Conservation (phyloP, 2,329 filamentous ascomycete genomes). For the Aspergillus unguis region DNA sequence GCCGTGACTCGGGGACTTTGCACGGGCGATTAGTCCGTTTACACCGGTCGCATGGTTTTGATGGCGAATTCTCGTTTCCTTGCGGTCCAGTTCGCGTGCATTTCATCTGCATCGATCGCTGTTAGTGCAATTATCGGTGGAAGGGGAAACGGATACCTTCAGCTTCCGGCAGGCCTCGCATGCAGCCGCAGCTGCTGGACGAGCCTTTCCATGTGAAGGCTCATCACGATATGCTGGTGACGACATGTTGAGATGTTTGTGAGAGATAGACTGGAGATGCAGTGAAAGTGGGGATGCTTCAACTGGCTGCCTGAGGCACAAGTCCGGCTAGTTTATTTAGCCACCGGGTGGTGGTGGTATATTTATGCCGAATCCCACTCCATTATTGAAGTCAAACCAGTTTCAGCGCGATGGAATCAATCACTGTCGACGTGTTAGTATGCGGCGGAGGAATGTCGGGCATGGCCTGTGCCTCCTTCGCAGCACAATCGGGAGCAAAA, state of each 20-base stretch:
- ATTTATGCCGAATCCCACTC: neutral
- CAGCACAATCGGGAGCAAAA: conserved; percentile 23
- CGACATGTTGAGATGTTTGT: neutral
- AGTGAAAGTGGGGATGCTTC: neutral
- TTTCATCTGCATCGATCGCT: conserved; percentile 20
- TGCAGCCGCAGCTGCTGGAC: conserved; percentile 11
- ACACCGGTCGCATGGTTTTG: conserved; percentile 25
- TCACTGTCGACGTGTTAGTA: conserved; percentile 25
- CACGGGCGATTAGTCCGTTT: conserved; percentile 23
- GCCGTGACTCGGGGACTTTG: conserved; percentile 23
- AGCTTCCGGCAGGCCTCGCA: conserved; percentile 26
- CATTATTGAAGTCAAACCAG: neutral
- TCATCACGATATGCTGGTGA: neutral
- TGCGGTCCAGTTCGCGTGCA: conserved; percentile 18
- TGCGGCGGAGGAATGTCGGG: conserved; percentile 31
- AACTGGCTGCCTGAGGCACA: neutral
- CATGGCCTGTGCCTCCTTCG: conserved; percentile 27
- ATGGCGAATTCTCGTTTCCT: neutral
- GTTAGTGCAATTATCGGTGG: neutral
- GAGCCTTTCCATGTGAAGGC: neutral
- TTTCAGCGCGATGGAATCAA: conserved; percentile 16
- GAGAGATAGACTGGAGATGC: neutral
- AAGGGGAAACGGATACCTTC: conserved; percentile 8
- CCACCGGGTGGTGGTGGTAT: neutral
- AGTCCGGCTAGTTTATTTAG: conserved; percentile 11